Evolutionary conservation across 768 basidiomycete genomes (phyloP), one percentile per base, ranked within the genome.

Genomic region (Mycena belliarum): DNA sequence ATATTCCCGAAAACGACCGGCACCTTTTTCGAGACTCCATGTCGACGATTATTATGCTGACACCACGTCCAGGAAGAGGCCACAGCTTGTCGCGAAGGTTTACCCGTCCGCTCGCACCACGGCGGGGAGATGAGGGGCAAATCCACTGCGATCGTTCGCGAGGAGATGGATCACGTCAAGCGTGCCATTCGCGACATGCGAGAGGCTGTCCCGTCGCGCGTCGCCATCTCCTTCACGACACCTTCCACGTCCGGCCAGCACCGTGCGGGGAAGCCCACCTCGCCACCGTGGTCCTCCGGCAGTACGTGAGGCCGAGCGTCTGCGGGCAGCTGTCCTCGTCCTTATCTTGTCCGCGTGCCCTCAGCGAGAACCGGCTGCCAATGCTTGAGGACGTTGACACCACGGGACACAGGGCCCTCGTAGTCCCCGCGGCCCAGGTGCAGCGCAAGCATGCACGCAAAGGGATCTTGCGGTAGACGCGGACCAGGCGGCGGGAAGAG

Each of bases 111-210:
- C 64, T 46, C 48, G 44, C 52, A 77, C 49, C 52, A 65, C 68
- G 3, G 66, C 61, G 18, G 66, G 59, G 7, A 74, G 48, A 72
- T 71, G n/a, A n/a, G n/a, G n/a, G n/a, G n/a, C n/a, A n/a, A n/a
- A 78, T 44, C 61, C 63, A n/a, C 68, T 61, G 55, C 70, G 68
- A 38, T 72, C 76, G 42, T 78, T 76, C 52, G 75, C 77, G 65
- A 76, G 49, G 20, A 77, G 32, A 57, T 74, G 75, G 60, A 77
- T 60, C 38, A 70, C 66, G 52, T 72, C 70, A 55, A 75, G 45
- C 26, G 35, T 40, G 18, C 18, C 21, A 21, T 12, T 38, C 12
- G 37, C 18, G 16, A 43, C 48, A n/a, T 42, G 46, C 15, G 55
- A 46, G 1, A 46, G 33, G 26, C 51, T 52, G 14, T 60, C 59